Conservation (phyloP, 176 grass and related monocot genomes). For the Thalia dealbata region DNA sequence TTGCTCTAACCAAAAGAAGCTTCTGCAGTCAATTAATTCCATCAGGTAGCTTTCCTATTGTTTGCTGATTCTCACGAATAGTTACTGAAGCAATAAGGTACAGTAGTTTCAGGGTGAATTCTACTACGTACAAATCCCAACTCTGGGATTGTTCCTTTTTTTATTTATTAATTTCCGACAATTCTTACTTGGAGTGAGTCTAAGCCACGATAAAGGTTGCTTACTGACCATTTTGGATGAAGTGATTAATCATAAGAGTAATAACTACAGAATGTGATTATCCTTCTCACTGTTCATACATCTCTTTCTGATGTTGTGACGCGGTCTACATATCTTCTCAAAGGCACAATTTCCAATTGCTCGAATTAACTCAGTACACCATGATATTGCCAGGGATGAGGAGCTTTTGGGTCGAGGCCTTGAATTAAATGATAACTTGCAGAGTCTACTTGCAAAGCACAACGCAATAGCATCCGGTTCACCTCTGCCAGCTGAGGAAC, state of each 20-base stretch:
- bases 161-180: neutral
- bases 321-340: neutral
- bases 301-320: neutral
- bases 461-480: constrained; percentile 60
- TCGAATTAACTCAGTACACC: neutral
- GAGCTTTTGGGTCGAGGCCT: constrained; percentile 61
- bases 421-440: constrained; percentile 65
- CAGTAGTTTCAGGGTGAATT: neutral
- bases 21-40: constrained; percentile 48
- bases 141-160: neutral
- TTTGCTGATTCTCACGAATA: neutral
- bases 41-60: constrained; percentile 38
- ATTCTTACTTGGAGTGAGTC: neutral
- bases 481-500: constrained; percentile 31
- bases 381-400: constrained; percentile 46
- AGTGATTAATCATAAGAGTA: too few relatives aligned
- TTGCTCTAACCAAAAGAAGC: constrained; percentile 57
- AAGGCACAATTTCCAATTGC: neutral
- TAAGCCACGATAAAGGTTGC: neutral
- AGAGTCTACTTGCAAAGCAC: constrained; percentile 60
- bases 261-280: too few relatives aligned
- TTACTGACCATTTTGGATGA: neutral
- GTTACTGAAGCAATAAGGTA: neutral
- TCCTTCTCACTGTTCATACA: too few relatives aligned
- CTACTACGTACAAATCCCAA: neutral